A percentile compares a stretch with the other conserved stretches of the same genome.
Evolutionary conservation across 2,329 filamentous ascomycete genomes (phyloP).

Genomic region (Rutstroemia sp.): DNA sequence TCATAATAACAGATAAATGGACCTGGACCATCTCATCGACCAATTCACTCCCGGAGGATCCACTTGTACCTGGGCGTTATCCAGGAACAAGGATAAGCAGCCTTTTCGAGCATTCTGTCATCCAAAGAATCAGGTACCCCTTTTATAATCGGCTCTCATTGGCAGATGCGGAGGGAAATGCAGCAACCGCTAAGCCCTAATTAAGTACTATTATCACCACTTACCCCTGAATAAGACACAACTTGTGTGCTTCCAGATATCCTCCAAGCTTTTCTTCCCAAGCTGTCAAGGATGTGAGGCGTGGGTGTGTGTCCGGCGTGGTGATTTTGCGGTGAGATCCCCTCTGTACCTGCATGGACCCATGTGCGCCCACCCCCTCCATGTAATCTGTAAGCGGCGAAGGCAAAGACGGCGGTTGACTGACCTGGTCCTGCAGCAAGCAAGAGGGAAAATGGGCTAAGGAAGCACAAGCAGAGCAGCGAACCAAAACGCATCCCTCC

Average conservation of each 20-base stretch:
- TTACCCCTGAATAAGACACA: neutral
- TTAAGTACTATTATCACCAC: neutral
- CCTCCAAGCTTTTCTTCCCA: slow-evolving; percentile 3
- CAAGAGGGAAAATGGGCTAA: neutral
- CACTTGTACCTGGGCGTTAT: no score
- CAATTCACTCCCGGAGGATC: no score
- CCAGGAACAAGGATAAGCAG: no score
- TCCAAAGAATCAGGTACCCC: no score
- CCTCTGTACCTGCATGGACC: slow-evolving; percentile 8
- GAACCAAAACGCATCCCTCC: neutral
- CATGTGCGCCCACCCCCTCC: neutral
- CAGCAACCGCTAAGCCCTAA: neutral
- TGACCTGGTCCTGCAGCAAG: neutral
- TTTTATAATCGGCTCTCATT: no score
- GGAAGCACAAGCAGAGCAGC: neutral
- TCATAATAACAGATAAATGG: neutral
- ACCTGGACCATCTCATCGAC: no score
- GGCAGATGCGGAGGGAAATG: neutral
- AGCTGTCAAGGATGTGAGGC: neutral
- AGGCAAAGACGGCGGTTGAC: neutral
- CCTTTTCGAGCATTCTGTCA: no score
- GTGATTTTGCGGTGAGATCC: slow-evolving; percentile 2
- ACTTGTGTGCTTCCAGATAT: neutral
- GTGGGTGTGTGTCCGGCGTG: neutral
- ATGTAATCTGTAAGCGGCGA: neutral